Percentiles rank a stretch among this genome's conserved stretches.
Conservation (phyloP, 768 basidiomycete species). For the Rhizopogon roseolus region DNA sequence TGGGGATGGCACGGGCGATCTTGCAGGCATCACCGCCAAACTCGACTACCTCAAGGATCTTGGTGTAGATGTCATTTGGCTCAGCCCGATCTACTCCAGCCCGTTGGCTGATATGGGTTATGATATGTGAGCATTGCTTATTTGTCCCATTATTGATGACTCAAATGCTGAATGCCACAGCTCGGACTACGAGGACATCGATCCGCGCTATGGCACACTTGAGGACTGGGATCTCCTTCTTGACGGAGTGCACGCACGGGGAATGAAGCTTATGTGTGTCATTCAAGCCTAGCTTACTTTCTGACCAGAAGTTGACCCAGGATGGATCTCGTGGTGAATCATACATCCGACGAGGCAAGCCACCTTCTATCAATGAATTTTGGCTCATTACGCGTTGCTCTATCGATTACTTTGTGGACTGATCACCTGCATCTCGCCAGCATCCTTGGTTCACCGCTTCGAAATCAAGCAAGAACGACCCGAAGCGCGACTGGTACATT, state of each 20-base stretch:
- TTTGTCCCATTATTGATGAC: background rate
- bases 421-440: conserved; percentile 26
- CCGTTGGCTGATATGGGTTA: conserved; percentile 74
- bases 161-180: conserved; percentile 25
- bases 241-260: conserved; percentile 50
- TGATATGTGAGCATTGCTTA: conserved; percentile 44
- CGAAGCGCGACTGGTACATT: conserved; percentile 74
- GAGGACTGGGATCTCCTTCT: conserved; percentile 55
- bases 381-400: background rate
- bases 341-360: conserved; percentile 59
- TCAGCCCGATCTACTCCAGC: conserved; percentile 66
- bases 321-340: conserved; percentile 78
- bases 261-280: conserved; percentile 64
- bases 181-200: conserved; percentile 60
- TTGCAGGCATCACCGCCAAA: conserved; percentile 59
- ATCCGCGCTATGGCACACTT: conserved; percentile 61
- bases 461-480: conserved; percentile 40
- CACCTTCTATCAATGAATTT: background rate
- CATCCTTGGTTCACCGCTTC: conserved; percentile 71
- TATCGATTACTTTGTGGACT: conserved; percentile 2
- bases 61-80: conserved; percentile 66
- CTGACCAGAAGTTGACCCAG: conserved; percentile 27
- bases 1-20: conserved; percentile 65
- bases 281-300: background rate
- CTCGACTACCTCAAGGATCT: conserved; percentile 66